Percentiles rank a stretch among this genome's conserved stretches.
phyloP scores from a whole-genome alignment of 257 asterid genomes.

The Jacaranda copaia region DNA sequence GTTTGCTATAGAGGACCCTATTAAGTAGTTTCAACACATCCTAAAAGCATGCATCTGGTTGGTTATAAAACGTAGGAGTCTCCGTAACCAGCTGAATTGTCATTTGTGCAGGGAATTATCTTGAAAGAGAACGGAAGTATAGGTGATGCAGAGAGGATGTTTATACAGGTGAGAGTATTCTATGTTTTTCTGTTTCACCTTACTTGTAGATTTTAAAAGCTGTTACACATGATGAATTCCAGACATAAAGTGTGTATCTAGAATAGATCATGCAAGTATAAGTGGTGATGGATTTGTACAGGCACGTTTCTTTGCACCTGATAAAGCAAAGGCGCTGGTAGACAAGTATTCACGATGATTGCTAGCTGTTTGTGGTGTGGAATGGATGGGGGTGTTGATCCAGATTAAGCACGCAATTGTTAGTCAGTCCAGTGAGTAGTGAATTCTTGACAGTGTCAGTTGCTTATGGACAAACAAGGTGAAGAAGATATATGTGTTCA shows the following conservation, averaged over 20 bases:
- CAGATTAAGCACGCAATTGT: not conserved
- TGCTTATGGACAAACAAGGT: not conserved
- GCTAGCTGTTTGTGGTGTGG: not conserved
- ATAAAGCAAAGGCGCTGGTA: conserved; percentile 71
- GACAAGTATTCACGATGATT: conserved; percentile 72
- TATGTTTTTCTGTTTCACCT: not conserved
- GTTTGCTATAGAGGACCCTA: not conserved
- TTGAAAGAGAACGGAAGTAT: conserved; percentile 79
- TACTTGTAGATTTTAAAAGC: too few species aligned
- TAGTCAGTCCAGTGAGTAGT: not conserved
- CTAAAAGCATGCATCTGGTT: not conserved
- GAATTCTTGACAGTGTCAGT: not conserved
- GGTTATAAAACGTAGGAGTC: not conserved
- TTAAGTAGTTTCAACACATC: too few species aligned
- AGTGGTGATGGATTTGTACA: conserved; percentile 41
- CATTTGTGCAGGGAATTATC: conserved; percentile 76
- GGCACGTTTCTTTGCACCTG: conserved; percentile 94
- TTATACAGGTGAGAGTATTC: conserved; percentile 71
- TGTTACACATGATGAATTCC: too few species aligned
- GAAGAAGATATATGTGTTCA: too few species aligned
- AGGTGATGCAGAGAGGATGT: conserved; percentile 98
- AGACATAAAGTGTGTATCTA: not conserved
- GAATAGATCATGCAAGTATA: not conserved
- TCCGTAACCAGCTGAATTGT: conserved; percentile 16
- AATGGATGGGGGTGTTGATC: too few species aligned